phyloP scores from a whole-genome alignment of 1,284 basidiomycete genomes.

The Microbotryum intermedium region DNA sequence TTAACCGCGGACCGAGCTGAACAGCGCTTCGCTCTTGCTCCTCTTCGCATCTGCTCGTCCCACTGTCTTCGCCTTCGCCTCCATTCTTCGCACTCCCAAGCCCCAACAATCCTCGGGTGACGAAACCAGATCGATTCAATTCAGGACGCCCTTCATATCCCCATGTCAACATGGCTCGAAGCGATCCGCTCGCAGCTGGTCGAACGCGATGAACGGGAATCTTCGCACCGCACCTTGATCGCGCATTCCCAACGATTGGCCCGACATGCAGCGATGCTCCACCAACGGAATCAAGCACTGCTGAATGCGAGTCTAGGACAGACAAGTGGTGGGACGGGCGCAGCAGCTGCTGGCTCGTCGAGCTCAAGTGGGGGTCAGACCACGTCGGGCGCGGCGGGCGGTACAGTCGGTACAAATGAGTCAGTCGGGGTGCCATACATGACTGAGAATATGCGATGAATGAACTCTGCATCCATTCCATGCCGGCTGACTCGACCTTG shows the following conservation, averaged over 20 bases:
- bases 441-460: too few relatives aligned
- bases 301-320: constrained; percentile 49
- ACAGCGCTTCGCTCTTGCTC: too few relatives aligned
- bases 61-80: too few relatives aligned
- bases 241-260: constrained; percentile 56
- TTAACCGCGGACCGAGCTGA: too few relatives aligned
- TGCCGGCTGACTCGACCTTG: background rate
- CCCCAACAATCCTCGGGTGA: too few relatives aligned
- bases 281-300: constrained; percentile 77
- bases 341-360: background rate
- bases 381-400: constrained; percentile 41
- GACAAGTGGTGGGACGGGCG: background rate
- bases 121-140: too few relatives aligned
- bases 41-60: too few relatives aligned
- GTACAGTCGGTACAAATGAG: background rate
- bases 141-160: too few relatives aligned
- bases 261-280: constrained; percentile 76
- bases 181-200: constrained; percentile 10
- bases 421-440: too few relatives aligned
- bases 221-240: constrained; percentile 7
- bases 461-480: background rate
- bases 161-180: constrained; percentile 6
- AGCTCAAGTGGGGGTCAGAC: constrained; percentile 47
- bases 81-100: too few relatives aligned
- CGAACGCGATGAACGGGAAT: constrained; percentile 14